Base-by-base conservation (phyloP, 2,329 filamentous ascomycete genomes). In the Cytospora piceicola region DNA sequence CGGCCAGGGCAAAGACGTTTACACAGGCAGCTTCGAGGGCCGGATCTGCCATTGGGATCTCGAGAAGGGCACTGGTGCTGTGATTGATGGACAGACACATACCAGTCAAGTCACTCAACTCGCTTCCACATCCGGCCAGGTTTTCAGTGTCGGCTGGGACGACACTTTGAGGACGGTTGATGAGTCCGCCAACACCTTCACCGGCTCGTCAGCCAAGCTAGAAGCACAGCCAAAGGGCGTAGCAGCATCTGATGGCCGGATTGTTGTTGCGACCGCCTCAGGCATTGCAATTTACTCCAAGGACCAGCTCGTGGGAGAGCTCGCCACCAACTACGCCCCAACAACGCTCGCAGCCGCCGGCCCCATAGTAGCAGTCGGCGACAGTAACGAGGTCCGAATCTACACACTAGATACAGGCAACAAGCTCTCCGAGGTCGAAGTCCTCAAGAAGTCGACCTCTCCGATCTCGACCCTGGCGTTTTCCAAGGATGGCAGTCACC, bases 101-200 rank as follows among this genome's bases (percentile, higher is more conserved):
- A 90, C 90, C 9, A 96, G 94, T 76, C 94, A 96, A 76, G 88
- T 98, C 60, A 87, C 89, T 4, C 91, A 91, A 59, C 89, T 99
- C 69, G 81, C 89, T 3, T 80, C 87, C 0, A 81, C 81, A 9
- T 75, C 81, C 2, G 85, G 88, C 39, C 85, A 88, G 70, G 86
- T 93, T n/a, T 94, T 92, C 79, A 94, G 90, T 73, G 91, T 94
- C 61, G 94, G 90, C 69, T 99, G 94, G 95, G 95, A 99, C 74
- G 95, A 99, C 76, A 93, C 90, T 0, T 82, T 98, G 42, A 90
- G 93, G 68, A 90, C 86, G 53, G 84, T 96, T 42, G 93, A 96
- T 70, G 84, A 90, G 66, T 84, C 88, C 0, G 87, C 89, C 61
- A 90, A 88, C 72, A 91, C 89, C 0, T 97, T 96, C 76, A 83